These are phyloP conservation scores for Pyrrhoderma lamaoense DNA, from an alignment of 1,284 basidiomycete genomes.

Conservation along the genomic window DNA sequence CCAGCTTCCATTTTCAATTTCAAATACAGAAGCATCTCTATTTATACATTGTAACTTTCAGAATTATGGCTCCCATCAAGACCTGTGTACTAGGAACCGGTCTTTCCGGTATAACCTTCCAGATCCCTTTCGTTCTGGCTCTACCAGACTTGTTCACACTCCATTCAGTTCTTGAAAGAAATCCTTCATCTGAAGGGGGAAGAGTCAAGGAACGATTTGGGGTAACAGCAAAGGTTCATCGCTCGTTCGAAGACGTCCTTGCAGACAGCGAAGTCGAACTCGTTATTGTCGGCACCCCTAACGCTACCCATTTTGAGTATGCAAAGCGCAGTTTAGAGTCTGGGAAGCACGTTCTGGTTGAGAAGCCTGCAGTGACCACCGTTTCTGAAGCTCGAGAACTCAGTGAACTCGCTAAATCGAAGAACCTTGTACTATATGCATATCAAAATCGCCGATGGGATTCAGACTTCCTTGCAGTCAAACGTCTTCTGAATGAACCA, in stretches of 20 bases:
- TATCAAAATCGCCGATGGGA: slow-evolving; percentile 85
- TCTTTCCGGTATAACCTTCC: slow-evolving; percentile 69
- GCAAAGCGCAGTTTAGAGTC: slow-evolving; percentile 59
- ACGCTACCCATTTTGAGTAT: slow-evolving; percentile 70
- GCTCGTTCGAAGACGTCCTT: slow-evolving; percentile 48
- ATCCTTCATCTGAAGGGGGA: slow-evolving; percentile 49
- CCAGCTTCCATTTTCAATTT: too few relatives aligned
- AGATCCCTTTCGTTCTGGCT: slow-evolving; percentile 70
- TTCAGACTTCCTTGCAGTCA: slow-evolving; percentile 74
- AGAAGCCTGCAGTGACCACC: slow-evolving; percentile 77
- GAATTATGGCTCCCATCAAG: slow-evolving; percentile 44
- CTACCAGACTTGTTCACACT: slow-evolving; percentile 69
- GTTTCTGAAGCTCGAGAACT: slow-evolving; percentile 61
- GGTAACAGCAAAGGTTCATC: slow-evolving; percentile 48
- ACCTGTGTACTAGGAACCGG: slow-evolving; percentile 73
- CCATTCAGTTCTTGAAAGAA: slow-evolving; percentile 59
- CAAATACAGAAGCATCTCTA: too few relatives aligned
- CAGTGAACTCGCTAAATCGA: slow-evolving; percentile 54
- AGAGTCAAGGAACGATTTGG: slow-evolving; percentile 59
- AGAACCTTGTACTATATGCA: slow-evolving; percentile 61
- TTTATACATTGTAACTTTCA: not conserved
- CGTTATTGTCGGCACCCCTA: slow-evolving; percentile 71
- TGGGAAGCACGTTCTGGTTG: slow-evolving; percentile 79
- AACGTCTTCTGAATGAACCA: slow-evolving; percentile 54
- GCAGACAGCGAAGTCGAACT: slow-evolving; percentile 57